phyloP scores from a whole-genome alignment of 176 grass and related monocot species.

The bread wheat (Triticum aestivum) region IWGSC_CS_RefSeq_v2.1 NC_057795.1:347710349-347710848 shows the following conservation, averaged over 20 bases:
- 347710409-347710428: neutral
- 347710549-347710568: constrained; percentile 98
- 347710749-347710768: constrained; percentile 1
- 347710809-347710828: constrained; percentile 14
- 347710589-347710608: constrained; percentile 31
- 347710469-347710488: neutral
- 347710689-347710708: neutral
- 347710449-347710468: neutral
- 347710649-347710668: constrained; percentile 10
- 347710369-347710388: neutral
- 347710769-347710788: neutral
- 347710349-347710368: neutral
- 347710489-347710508: neutral
- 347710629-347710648: neutral
- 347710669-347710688: neutral
- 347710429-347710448: neutral
- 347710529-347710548: constrained; percentile 90
- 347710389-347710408: constrained; percentile 17
- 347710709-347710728: constrained; percentile 1
- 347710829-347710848: neutral
- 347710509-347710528: constrained; percentile 53
- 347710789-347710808: neutral
- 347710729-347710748: constrained; percentile 2
- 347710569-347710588: constrained; percentile 91
- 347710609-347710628: neutral